These are phyloP conservation scores for Plectosphaerella plurivora DNA, from an alignment of 2,329 filamentous ascomycete genomes.

Conservation along the genomic window DNA sequence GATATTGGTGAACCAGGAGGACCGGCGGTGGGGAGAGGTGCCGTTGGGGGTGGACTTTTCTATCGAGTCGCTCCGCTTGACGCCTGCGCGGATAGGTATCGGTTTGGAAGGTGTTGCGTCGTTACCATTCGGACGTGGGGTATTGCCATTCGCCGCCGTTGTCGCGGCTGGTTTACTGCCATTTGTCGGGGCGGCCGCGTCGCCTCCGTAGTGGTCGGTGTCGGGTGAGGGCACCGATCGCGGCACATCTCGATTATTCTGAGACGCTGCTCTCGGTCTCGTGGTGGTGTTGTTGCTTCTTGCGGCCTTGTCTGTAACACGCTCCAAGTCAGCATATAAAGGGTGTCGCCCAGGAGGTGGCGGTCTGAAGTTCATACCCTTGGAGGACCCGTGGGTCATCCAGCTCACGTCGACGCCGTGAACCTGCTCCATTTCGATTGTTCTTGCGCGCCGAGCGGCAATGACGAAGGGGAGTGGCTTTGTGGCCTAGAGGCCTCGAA, in stretches of 20 bases:
- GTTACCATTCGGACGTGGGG: conserved; percentile 2
- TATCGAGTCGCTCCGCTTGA: conserved; percentile 24
- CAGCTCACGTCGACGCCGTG: conserved; percentile 85
- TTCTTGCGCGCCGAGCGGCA: conserved; percentile 14
- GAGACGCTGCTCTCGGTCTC: conserved; percentile 11
- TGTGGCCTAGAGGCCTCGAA: not conserved
- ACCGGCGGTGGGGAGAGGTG: conserved; percentile 49
- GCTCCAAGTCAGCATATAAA: no score
- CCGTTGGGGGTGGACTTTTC: conserved; percentile 22
- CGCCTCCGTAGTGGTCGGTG: conserved; percentile 6
- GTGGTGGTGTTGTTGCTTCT: conserved; percentile 12
- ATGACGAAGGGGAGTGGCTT: not conserved
- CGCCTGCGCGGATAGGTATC: conserved; percentile 22
- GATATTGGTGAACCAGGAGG: conserved; percentile 90
- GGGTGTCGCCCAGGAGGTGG: no score
- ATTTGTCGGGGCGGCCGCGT: not conserved
- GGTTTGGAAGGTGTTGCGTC: conserved; percentile 13
- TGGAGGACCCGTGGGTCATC: conserved; percentile 77
- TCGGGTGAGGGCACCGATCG: not conserved
- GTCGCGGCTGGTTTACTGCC: conserved; percentile 4
- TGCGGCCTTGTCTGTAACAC: conserved; percentile 3
- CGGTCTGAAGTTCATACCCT: conserved; percentile 50
- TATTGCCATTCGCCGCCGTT: conserved; percentile 5
- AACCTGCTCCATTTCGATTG: conserved; percentile 67
- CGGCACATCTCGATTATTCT: conserved; percentile 11